Evolutionary conservation across 345 rosid species (phyloP).

Genomic region (Bretschneidera sinensis): DNA sequence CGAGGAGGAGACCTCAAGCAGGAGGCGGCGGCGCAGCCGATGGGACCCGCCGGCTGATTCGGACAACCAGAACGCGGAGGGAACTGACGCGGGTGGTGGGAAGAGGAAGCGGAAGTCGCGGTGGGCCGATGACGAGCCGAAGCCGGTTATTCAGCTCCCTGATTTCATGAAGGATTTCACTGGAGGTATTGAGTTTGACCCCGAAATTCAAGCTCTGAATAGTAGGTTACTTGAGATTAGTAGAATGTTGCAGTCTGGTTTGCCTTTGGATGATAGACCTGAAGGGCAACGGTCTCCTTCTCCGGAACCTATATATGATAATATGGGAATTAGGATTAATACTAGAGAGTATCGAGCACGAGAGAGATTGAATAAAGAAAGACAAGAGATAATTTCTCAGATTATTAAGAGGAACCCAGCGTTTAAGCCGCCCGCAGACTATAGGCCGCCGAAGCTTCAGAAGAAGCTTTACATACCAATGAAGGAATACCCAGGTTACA

Average conservation of each 20-base stretch:
- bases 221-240: slow-evolving; percentile 81
- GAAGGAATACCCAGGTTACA: slow-evolving; percentile 93
- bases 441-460: slow-evolving; percentile 90
- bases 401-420: slow-evolving; percentile 88
- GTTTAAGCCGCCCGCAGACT: slow-evolving; percentile 95
- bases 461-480: slow-evolving; percentile 94
- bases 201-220: slow-evolving; percentile 84
- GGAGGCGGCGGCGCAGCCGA: slow-evolving; percentile 73
- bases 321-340: slow-evolving; percentile 85
- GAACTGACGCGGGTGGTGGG: slow-evolving; percentile 46
- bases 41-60: slow-evolving; percentile 76
- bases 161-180: slow-evolving; percentile 86
- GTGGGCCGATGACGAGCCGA: slow-evolving; percentile 95
- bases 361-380: slow-evolving; percentile 81
- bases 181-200: slow-evolving; percentile 94
- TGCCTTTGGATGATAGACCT: slow-evolving; percentile 79
- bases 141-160: slow-evolving; percentile 78
- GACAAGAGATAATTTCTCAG: slow-evolving; percentile 89
- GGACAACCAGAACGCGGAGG: slow-evolving; percentile 22
- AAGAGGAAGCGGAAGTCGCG: slow-evolving; percentile 75
- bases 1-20: slow-evolving; percentile 79
- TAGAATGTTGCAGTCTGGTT: slow-evolving; percentile 69
- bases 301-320: slow-evolving; percentile 91
- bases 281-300: slow-evolving; percentile 97
- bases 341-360: slow-evolving; percentile 87